Percentiles rank a stretch among this genome's conserved stretches.
phyloP scores from a whole-genome alignment of 345 rosid species.

The Erodium maritimum region DNA sequence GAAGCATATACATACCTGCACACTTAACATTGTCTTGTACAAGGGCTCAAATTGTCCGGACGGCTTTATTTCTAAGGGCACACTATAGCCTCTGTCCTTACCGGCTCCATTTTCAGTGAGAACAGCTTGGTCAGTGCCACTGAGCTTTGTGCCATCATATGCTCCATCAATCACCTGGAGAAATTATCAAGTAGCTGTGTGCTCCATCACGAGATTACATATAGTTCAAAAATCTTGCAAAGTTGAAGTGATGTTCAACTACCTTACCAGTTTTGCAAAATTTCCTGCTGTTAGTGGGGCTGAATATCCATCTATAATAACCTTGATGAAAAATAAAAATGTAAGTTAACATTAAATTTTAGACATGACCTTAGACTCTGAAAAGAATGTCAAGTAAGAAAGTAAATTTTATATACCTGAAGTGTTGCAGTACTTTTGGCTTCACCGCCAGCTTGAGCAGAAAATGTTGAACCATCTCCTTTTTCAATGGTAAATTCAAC shows the following conservation, averaged over 20 bases:
- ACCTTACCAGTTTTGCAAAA: conserved; percentile 93
- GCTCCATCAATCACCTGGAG: conserved; percentile 65
- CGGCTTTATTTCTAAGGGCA: conserved; percentile 82
- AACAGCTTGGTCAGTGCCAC: conserved; percentile 57
- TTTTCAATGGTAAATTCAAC: conserved; percentile 72
- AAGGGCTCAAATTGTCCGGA: conserved; percentile 91
- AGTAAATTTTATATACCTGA: conserved; percentile 34
- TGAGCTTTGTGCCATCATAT: conserved; percentile 60
- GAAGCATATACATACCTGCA: conserved; percentile 43
- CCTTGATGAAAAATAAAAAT: conserved; percentile 26
- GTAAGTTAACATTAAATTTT: neutral
- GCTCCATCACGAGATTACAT: conserved; percentile 1
- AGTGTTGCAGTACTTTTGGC: conserved; percentile 53
- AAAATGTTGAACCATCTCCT: conserved; percentile 70
- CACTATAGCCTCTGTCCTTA: conserved; percentile 43
- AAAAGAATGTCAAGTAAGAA: neutral
- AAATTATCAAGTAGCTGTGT: neutral
- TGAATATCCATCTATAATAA: conserved; percentile 78
- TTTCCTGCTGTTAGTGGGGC: conserved; percentile 88
- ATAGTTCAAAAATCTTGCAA: too few relatives aligned
- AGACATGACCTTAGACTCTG: too few relatives aligned
- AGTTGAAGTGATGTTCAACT: conserved; percentile 30
- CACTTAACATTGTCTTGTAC: conserved; percentile 60
- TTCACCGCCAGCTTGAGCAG: conserved; percentile 74
- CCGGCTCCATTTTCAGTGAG: conserved; percentile 42